Evolutionary conservation across 2,329 filamentous ascomycete genomes (phyloP).

Genomic region (Chalaropsis ovoidea): DNA sequence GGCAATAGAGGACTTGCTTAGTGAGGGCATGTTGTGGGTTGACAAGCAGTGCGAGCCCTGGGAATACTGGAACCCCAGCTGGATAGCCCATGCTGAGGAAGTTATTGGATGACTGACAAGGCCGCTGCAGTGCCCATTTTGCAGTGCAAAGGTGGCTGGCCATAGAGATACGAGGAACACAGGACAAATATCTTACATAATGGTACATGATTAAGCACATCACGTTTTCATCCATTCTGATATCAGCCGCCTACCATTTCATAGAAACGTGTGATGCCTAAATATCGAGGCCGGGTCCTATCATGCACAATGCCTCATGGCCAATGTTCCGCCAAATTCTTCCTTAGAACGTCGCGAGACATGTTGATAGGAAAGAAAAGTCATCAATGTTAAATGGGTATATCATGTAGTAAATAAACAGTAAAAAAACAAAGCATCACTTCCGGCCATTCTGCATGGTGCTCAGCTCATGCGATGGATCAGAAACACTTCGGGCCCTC

Average conservation of each 20-base stretch:
- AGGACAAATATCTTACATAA: background rate
- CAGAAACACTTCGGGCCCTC: conserved; percentile 46
- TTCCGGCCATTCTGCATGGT: conserved; percentile 7
- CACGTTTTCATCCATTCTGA: background rate
- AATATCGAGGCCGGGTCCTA: background rate
- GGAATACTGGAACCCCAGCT: conserved; percentile 86
- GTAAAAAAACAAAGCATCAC: conserved; percentile 19
- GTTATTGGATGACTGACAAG: background rate
- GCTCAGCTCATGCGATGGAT: conserved; percentile 30
- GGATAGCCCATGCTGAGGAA: conserved; percentile 44
- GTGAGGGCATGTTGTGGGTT: conserved; percentile 87
- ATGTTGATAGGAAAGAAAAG: background rate
- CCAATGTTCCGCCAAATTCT: background rate
- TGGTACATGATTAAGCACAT: background rate
- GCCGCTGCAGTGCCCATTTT: background rate
- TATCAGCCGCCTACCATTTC: background rate
- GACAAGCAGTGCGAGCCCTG: conserved; percentile 69
- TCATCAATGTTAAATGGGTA: background rate
- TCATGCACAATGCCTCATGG: background rate
- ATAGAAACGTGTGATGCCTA: background rate
- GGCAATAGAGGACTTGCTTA: conserved; percentile 78
- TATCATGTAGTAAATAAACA: background rate
- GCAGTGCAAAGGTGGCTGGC: background rate
- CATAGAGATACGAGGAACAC: background rate
- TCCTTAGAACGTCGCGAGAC: background rate